Evolutionary conservation across 2,329 filamentous ascomycete species (phyloP), one percentile per base, ranked within the genome.

Genomic region (Sclerotinia sclerotiorum): DNA sequence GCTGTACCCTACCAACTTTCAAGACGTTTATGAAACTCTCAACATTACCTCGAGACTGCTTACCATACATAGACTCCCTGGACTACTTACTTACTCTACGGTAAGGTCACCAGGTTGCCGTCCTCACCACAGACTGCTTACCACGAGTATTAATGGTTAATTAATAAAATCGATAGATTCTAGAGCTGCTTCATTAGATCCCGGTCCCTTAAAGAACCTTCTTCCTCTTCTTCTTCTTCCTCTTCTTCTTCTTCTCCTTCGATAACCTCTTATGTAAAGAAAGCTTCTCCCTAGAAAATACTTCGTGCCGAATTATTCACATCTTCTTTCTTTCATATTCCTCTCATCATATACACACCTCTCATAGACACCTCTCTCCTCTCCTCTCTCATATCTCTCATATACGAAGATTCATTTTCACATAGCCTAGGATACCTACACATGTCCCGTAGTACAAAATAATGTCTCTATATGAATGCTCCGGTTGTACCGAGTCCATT

Each of bases 381-480:
- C 29, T 29, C 29, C 2, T 29, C 2, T 29, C 29, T 29, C 29
- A 29, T 5, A 29, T 35, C 21, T 39, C 46, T n/a, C 27, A 48
- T 17, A 60, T 46, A 29, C 39, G 17, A 7, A 7, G 19, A 29
- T 21, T 21, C 54, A 13, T 56, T 13, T 24, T n/a, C 54, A 56
- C 11, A 17, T 51, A 5, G 17, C 42, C 63, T 42, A 21, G 29
- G 51, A 65, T 65, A 65, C 29, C 29, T 32, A 32, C 29, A 32
- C 19, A 5, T 4, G 27, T 62, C 29, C 57, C 48, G 17, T 24
- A 46, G 29, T 27, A 63, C 48, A 21, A 60, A 54, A 29, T 19
- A 60, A 68, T 68, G 65, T 63, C 57, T 52, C 49, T 68, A 42
- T 68, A 68, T 52, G 60, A 51, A 35, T 68, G 65, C 58, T 21